phyloP scores from a whole-genome alignment of 2,329 filamentous ascomycete species.

The Aspergillus uvarum region DNA sequence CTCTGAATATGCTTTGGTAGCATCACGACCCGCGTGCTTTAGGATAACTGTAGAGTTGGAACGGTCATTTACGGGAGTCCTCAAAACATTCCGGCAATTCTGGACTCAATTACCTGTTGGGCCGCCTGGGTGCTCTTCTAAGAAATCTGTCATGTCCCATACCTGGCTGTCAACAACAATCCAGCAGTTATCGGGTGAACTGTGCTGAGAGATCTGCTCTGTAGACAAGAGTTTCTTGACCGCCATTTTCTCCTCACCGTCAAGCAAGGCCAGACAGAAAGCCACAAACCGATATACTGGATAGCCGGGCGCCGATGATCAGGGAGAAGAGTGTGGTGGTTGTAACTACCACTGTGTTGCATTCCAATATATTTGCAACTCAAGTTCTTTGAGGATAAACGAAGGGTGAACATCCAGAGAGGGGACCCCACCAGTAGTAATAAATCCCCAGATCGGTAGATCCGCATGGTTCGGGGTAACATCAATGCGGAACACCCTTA shows the following conservation, averaged over 20 bases:
- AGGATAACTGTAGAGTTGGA: slow-evolving; percentile 39
- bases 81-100: neutral
- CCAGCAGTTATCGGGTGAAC: slow-evolving; percentile 57
- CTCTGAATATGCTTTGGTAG: slow-evolving; percentile 47
- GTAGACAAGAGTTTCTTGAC: slow-evolving; percentile 38
- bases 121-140: slow-evolving; percentile 63
- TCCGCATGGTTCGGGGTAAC: slow-evolving; percentile 5
- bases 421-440: neutral
- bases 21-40: slow-evolving; percentile 48
- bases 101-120: slow-evolving; percentile 46
- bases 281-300: no score
- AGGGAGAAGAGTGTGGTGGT: no score
- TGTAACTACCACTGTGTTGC: no score
- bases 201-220: slow-evolving; percentile 52
- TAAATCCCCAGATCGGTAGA: neutral
- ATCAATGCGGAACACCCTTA: slow-evolving; percentile 4
- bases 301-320: no score
- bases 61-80: neutral
- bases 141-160: slow-evolving; percentile 67
- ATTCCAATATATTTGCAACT: no score
- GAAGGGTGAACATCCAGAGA: neutral
- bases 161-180: slow-evolving; percentile 67
- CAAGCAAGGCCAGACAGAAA: neutral
- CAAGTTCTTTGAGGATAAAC: no score
- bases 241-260: slow-evolving; percentile 18